Base-by-base conservation (phyloP, 495 filamentous ascomycete species). In the Pseudoneurospora amorphoporcata region DNA sequence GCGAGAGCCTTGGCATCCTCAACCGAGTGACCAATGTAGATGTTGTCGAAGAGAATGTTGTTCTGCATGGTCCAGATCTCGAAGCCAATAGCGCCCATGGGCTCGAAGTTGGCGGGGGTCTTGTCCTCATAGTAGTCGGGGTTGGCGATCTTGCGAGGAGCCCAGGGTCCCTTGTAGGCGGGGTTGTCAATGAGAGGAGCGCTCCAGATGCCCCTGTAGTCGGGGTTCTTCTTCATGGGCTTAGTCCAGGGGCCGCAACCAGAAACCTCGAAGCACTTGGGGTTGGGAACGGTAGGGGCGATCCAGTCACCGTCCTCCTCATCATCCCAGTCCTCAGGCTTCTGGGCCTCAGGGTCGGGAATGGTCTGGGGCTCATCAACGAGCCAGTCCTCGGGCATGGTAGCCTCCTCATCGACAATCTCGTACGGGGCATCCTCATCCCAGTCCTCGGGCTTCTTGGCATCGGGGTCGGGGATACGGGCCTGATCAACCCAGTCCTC, bases 1-100 rank as follows among this genome's bases (percentile, higher is more conserved):
- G 95, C 91, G 76, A 99, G 86, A 85, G 94, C 92, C 83, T 91
- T 89, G 73, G 96, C 96, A 76, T 99, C 96, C 80, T 92, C 93
- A 76, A 93, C 82, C 61, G 96, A 99, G 90, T 99, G 96, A 75
- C 96, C 96, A 83, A 99, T 92, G 89, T 98, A 99, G 88, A 99
- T 94, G 90, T 99, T 99, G 89, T 98, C 94, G 79, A 99, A 99
- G 77, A 98, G 90, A 75, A 98, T 97, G 82, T 98, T 92, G 83
- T 90, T 96, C 81, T 97, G 95, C 95, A 99, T 99, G 77, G 96
- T 98, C 95, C 95, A 99, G 84, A 99, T 92, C 84, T 98, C 96
- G 77, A 97, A 98, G 77, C 95, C 95, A 85, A 98, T 93, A 86
- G 94, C 96, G 75, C 96, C 96, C 83, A 99, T 98, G 72, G 95